Evolutionary conservation across 2,329 filamentous ascomycete genomes (phyloP).

Genomic region (Aspergillus eucalypticola): DNA sequence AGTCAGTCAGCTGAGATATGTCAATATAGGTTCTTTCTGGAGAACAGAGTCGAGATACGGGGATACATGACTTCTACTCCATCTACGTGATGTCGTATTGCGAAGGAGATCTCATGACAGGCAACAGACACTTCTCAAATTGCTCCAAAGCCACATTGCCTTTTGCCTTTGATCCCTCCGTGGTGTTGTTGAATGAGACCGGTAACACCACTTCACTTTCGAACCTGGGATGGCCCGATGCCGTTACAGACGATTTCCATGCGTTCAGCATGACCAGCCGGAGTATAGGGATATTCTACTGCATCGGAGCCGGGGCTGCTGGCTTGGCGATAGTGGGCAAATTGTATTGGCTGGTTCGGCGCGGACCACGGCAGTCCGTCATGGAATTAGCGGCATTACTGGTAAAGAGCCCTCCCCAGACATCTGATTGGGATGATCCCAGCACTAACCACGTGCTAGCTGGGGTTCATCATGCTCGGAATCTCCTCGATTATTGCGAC

Average conservation of each 20-base stretch:
- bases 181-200: constrained; percentile 53
- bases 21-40: constrained; percentile 34
- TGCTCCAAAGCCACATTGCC: constrained; percentile 57
- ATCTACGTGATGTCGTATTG: constrained; percentile 64
- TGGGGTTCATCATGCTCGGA: constrained; percentile 62
- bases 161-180: constrained; percentile 59
- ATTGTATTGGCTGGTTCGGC: constrained; percentile 47
- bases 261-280: constrained; percentile 52
- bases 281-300: constrained; percentile 61
- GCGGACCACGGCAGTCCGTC: constrained; percentile 49
- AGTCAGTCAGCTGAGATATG: constrained; percentile 22
- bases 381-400: constrained; percentile 53
- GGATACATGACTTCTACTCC: constrained; percentile 63
- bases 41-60: constrained; percentile 48
- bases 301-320: constrained; percentile 56
- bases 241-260: constrained; percentile 56
- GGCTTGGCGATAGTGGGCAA: constrained; percentile 53
- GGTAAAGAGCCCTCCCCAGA: constrained; percentile 28
- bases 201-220: constrained; percentile 51
- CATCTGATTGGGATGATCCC: neutral
- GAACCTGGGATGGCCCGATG: constrained; percentile 58
- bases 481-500: constrained; percentile 74
- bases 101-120: constrained; percentile 44
- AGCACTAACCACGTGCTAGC: constrained; percentile 24
- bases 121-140: constrained; percentile 52